Percentiles rank a stretch among this genome's conserved stretches.
Evolutionary conservation across 108 stramenopile genomes (phyloP).

Genomic region (Epithemia pelagica): DNA sequence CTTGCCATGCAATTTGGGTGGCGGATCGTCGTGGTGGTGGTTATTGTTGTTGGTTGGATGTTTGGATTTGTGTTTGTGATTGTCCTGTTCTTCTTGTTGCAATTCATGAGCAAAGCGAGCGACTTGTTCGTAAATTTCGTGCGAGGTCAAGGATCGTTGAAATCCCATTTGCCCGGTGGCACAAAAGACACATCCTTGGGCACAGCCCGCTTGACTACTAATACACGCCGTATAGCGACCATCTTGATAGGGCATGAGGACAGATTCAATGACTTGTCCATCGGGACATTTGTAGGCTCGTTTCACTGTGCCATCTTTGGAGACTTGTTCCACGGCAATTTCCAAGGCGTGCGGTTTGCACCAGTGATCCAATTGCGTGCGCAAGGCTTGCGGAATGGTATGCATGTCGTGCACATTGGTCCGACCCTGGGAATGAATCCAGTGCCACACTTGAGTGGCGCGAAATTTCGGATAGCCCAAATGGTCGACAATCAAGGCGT

Average conservation of each 20-base stretch:
- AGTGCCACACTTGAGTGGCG: constrained; percentile 79
- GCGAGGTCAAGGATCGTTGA: constrained; percentile 79
- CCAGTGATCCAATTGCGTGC: constrained; percentile 39
- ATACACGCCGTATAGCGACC: constrained; percentile 95
- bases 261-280: constrained; percentile 92
- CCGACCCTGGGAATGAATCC: constrained; percentile 76
- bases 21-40: too few species aligned
- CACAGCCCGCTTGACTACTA: constrained; percentile 94
- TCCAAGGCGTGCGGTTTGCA: constrained; percentile 17
- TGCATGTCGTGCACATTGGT: constrained; percentile 71
- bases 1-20: constrained; percentile 16
- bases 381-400: constrained; percentile 73
- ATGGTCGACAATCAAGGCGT: constrained; percentile 28
- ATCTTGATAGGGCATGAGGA: constrained; percentile 95
- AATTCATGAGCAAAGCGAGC: constrained; percentile 66
- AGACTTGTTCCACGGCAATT: constrained; percentile 55
- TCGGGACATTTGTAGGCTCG: constrained; percentile 82
- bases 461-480: constrained; percentile 76
- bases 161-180: constrained; percentile 97
- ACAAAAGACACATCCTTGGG: constrained; percentile 90
- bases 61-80: constrained; percentile 4
- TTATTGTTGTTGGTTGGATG: constrained; percentile 3
- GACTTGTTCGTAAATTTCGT: constrained; percentile 92
- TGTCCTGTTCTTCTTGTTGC: constrained; percentile 3
- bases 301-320: constrained; percentile 90